phyloP scores from a whole-genome alignment of 495 filamentous ascomycete genomes.

The Xylaria castorea region DNA sequence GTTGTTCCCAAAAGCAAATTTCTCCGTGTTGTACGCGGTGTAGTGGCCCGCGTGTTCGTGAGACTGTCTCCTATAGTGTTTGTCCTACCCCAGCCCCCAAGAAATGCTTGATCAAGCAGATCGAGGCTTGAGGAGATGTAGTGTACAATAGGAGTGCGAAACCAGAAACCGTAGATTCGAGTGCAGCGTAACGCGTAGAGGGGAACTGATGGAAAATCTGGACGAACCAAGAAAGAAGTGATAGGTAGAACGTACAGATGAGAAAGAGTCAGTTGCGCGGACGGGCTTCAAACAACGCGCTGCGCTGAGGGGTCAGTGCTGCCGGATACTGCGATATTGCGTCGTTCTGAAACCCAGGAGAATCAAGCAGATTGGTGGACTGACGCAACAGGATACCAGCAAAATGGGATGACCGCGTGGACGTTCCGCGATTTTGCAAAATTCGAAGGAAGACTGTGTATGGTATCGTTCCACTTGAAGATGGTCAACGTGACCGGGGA shows the following conservation, averaged over 20 bases:
- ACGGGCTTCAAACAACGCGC: background rate
- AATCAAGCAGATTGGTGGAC: background rate
- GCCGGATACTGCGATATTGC: background rate
- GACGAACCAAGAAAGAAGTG: background rate
- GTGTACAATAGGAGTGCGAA: background rate
- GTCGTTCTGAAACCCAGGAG: background rate
- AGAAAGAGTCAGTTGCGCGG: background rate
- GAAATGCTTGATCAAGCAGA: background rate
- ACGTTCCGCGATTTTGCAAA: background rate
- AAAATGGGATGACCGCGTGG: background rate
- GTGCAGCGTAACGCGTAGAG: background rate
- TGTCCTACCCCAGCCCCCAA: background rate
- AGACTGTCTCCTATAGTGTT: background rate
- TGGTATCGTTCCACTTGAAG: constrained; percentile 11
- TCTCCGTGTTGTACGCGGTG: background rate
- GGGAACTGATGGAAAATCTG: background rate
- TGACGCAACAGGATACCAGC: background rate
- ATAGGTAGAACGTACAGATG: constrained; percentile 4
- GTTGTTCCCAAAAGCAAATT: background rate
- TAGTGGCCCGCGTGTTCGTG: background rate
- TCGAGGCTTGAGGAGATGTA: background rate
- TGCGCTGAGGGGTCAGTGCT: background rate
- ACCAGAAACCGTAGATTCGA: background rate
- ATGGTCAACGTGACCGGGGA: background rate
- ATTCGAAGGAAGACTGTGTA: background rate